These are phyloP conservation scores for Fragaria iinumae DNA, from an alignment of 306 rosid species.

Conservation along the genomic window DNA sequence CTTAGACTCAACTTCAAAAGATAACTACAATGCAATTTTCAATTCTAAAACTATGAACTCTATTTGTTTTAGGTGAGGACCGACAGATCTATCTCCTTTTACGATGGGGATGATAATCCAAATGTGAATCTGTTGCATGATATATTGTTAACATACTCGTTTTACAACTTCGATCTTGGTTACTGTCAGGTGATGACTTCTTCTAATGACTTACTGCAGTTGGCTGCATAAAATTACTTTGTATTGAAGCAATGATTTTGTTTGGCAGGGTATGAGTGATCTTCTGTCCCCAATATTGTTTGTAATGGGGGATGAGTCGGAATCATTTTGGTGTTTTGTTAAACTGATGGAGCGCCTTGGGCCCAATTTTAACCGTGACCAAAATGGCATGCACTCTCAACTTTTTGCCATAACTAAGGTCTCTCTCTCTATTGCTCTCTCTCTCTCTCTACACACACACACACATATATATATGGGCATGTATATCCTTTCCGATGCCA, in stretches of 20 bases:
- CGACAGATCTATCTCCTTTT: slow-evolving; percentile 71
- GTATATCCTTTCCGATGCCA: background rate
- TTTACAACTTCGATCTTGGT: slow-evolving; percentile 99
- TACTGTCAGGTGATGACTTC: slow-evolving; percentile 83
- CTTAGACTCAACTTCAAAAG: slow-evolving; percentile 17
- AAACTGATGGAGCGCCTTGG: slow-evolving; percentile 93
- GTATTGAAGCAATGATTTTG: background rate
- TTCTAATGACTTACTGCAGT: slow-evolving; percentile 17
- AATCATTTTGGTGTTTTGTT: slow-evolving; percentile 97
- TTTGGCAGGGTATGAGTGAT: slow-evolving; percentile 93
- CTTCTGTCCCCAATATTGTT: slow-evolving; percentile 89
- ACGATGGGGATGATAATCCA: slow-evolving; percentile 93
- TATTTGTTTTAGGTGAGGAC: slow-evolving; percentile 77
- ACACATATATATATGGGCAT: background rate
- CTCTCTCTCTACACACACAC: slow-evolving; percentile 14
- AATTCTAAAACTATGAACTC: slow-evolving; percentile 26
- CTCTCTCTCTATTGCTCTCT: slow-evolving; percentile 31
- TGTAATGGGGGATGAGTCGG: slow-evolving; percentile 84
- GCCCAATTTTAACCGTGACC: slow-evolving; percentile 98
- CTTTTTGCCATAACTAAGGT: slow-evolving; percentile 99
- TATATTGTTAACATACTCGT: slow-evolving; percentile 87
- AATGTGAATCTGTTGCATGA: slow-evolving; percentile 75
- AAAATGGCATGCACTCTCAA: slow-evolving; percentile 99
- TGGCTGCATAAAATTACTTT: slow-evolving; percentile 7
- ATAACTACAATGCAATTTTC: slow-evolving; percentile 20